Evolutionary conservation across 768 basidiomycete species (phyloP).

Genomic region (Lentinula lateritia): DNA sequence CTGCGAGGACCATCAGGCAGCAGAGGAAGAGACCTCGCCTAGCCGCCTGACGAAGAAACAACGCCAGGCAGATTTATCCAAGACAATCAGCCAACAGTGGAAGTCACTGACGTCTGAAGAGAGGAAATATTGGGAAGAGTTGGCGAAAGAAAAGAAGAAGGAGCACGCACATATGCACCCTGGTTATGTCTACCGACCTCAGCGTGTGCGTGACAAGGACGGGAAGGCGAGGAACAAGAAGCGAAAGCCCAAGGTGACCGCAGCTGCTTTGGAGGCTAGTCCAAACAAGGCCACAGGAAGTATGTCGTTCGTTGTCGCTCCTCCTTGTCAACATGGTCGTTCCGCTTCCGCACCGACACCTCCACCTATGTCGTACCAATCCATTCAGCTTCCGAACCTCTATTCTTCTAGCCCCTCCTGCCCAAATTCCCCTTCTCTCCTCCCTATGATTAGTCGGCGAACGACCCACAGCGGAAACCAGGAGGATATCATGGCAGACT

Average conservation of each 20-base stretch:
- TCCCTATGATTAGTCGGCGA: conserved; percentile 58
- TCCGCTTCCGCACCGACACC: conserved; percentile 61
- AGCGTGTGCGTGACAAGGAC: conserved; percentile 55
- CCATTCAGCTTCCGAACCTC: conserved; percentile 65
- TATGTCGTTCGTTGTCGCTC: conserved; percentile 25
- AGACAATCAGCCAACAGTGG: conserved; percentile 81
- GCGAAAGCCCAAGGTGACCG: conserved; percentile 35
- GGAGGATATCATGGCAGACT: conserved; percentile 36
- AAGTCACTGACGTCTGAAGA: conserved; percentile 62
- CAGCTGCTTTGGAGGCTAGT: neutral
- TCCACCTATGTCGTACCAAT: conserved; percentile 55
- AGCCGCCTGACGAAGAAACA: conserved; percentile 57
- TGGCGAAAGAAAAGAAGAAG: conserved; percentile 76
- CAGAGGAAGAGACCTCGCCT: conserved; percentile 41
- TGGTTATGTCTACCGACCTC: conserved; percentile 75
- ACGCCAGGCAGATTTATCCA: conserved; percentile 74
- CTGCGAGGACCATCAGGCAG: conserved; percentile 64
- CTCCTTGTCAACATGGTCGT: conserved; percentile 38
- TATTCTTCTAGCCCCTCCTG: conserved; percentile 46
- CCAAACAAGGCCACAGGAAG: conserved; percentile 20
- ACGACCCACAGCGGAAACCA: conserved; percentile 46
- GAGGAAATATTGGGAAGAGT: conserved; percentile 66
- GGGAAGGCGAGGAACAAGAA: conserved; percentile 30
- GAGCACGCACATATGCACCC: conserved; percentile 74
- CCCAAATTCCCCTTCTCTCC: conserved; percentile 51